Evolutionary conservation across 352 stramenopile species (phyloP), one percentile per base, ranked within the genome.

Genomic region (Phytophthora meadii): DNA sequence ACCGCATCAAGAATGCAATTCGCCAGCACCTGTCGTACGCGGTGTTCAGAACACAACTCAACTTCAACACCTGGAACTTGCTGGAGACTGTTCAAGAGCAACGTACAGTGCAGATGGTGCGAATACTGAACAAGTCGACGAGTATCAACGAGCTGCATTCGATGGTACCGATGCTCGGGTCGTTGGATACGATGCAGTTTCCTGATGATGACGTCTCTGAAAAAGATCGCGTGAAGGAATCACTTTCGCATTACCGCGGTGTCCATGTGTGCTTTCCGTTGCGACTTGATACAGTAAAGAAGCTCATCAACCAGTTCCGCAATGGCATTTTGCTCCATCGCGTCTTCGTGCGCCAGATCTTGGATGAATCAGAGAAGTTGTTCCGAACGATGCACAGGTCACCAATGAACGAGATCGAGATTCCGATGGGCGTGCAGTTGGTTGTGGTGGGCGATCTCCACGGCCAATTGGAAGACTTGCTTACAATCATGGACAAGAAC

Each of bases 381-480:
- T 79, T 93, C n/a, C 71, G 44, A 9, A 68, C 67, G n/a, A 65
- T 73, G 9, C 70, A 84, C 42, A n/a, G 61, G 8, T 83, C 76
- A 4, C 76, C 82, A 5, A 92, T 93, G 84, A 95, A 90, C 53
- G 49, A 73, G 11, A 94, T 97, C 47, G 60, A 76, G 6, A 84
- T 98, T 32, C 84, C 84, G 1, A 61, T 82, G 3, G 89, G 86
- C n/a, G 85, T 94, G 39, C 88, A 88, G 45, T 74, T 98, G 14
- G 96, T 97, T 34, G 87, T 98, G 15, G 90, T 98, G 0, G 94
- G 94, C 15, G 94, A 98, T 77, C 72, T 98, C 2, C 94, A 98
- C 57, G 94, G 94, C 0, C 94, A 98, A 49, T 77, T 98, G 15
- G 88, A 97, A 62, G 96, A 99, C 59, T 70, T 99, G 25, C 85